Evolutionary conservation across 2,329 filamentous ascomycete genomes (phyloP).

Genomic region (Colletotrichum sp.): DNA sequence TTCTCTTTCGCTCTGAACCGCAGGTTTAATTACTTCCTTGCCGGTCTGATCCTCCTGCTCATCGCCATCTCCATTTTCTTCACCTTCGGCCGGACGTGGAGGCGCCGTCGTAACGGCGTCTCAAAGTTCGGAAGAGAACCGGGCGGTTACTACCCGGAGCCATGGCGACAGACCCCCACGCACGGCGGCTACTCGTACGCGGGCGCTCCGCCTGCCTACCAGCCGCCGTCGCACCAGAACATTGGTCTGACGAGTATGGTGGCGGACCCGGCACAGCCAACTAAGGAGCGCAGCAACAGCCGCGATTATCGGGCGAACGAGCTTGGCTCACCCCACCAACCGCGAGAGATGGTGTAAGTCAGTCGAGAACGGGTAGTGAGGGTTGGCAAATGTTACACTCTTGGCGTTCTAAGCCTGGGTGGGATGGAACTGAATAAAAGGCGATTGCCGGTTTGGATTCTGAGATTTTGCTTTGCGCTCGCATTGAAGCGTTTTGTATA

Average conservation of each 20-base stretch:
- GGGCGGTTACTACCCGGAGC: constrained; percentile 20
- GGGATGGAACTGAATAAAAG: neutral
- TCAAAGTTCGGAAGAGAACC: constrained; percentile 1
- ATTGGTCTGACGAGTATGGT: constrained; percentile 20
- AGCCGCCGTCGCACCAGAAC: constrained; percentile 11
- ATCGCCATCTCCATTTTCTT: constrained; percentile 40
- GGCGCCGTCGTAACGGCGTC: constrained; percentile 15
- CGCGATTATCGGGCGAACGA: constrained; percentile 17
- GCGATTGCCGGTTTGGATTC: neutral
- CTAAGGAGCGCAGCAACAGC: constrained; percentile 14
- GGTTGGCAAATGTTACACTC: neutral
- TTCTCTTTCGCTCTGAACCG: constrained; percentile 60
- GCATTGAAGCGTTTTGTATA: neutral
- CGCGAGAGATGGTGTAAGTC: constrained; percentile 17
- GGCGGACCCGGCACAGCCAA: constrained; percentile 4
- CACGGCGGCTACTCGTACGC: constrained; percentile 9
- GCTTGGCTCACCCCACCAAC: constrained; percentile 16
- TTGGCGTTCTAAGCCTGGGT: neutral
- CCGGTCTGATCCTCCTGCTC: constrained; percentile 47
- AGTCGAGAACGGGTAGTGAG: neutral
- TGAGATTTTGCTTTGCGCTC: neutral
- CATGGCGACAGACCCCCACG: constrained; percentile 14
- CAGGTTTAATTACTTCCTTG: constrained; percentile 52
- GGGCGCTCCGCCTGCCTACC: constrained; percentile 9
- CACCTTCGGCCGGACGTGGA: constrained; percentile 32